Conservation (phyloP, 257 asterid species). For the Agastache rugosa region DNA sequence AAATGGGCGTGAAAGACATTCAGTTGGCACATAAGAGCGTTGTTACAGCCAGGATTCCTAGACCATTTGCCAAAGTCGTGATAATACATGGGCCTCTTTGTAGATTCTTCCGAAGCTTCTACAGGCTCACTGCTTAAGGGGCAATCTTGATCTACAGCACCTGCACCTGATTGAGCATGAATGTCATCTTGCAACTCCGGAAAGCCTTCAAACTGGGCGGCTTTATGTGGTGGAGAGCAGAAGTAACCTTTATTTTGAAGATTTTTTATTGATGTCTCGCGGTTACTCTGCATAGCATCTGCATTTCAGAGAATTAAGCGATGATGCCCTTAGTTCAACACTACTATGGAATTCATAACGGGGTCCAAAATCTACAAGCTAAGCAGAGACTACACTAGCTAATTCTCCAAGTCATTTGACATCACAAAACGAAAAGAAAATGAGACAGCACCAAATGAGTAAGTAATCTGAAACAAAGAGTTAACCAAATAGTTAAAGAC, state of each 20-base stretch:
- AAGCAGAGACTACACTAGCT: conserved; percentile 1
- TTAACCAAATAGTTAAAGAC: not conserved
- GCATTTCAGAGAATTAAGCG: conserved; percentile 36
- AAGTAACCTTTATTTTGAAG: conserved; percentile 55
- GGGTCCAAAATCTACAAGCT: not conserved
- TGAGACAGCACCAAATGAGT: not conserved
- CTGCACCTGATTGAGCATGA: conserved; percentile 47
- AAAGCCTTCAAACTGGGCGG: conserved; percentile 46
- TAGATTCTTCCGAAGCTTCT: conserved; percentile 55
- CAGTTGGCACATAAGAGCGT: conserved; percentile 45
- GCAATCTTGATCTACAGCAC: conserved; percentile 45
- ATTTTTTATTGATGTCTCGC: conserved; percentile 62
- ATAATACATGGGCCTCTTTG: conserved; percentile 43
- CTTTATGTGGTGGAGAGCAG: conserved; percentile 45
- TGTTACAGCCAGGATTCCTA: conserved; percentile 53
- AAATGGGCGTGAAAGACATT: conserved; percentile 59
- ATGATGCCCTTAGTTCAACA: conserved; percentile 28
- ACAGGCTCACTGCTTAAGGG: conserved; percentile 47
- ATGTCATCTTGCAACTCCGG: conserved; percentile 47
- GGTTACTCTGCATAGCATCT: conserved; percentile 54
- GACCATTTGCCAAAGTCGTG: conserved; percentile 57
- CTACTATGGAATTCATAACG: conserved; percentile 8
- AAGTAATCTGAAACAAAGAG: not conserved
- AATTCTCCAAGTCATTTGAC: conserved; percentile 20
- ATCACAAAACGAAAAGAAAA: not conserved